Conservation (phyloP, 345 rosid species). For the Ricinus communis region DNA sequence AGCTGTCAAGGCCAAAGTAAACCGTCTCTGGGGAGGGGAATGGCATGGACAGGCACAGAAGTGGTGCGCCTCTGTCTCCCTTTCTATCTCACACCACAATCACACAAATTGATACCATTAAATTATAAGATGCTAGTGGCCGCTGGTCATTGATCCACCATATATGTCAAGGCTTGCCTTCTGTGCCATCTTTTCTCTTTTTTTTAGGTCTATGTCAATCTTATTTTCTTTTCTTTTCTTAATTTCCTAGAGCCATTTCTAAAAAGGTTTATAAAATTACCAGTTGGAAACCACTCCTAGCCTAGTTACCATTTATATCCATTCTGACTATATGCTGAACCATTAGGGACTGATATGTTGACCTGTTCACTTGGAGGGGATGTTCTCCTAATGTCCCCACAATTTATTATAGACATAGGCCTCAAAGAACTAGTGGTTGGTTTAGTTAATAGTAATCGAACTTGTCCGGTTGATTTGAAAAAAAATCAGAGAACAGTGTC, state of each 20-base stretch:
- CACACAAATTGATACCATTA: neutral
- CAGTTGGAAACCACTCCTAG: no score
- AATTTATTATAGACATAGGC: neutral
- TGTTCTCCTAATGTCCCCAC: neutral
- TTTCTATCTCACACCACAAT: neutral
- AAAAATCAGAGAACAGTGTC: neutral
- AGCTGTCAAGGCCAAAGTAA: constrained; percentile 88
- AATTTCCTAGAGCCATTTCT: no score
- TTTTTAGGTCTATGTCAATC: neutral
- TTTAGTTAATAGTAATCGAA: neutral
- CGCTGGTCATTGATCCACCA: neutral
- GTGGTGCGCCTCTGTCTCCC: constrained; percentile 48
- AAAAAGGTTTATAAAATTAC: no score
- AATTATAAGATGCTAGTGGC: neutral
- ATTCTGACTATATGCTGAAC: neutral
- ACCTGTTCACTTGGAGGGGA: neutral
- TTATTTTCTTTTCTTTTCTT: no score
- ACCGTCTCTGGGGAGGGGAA: constrained; percentile 98
- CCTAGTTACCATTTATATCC: neutral
- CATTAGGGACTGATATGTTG: neutral
- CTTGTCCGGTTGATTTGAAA: neutral
- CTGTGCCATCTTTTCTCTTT: neutral
- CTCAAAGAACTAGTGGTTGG: neutral
- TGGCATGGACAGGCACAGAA: constrained; percentile 99
- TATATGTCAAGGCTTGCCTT: neutral